These are phyloP conservation scores for Sporisorium sorghi DNA, from an alignment of 1,284 basidiomycete species.

Conservation along the genomic window DNA sequence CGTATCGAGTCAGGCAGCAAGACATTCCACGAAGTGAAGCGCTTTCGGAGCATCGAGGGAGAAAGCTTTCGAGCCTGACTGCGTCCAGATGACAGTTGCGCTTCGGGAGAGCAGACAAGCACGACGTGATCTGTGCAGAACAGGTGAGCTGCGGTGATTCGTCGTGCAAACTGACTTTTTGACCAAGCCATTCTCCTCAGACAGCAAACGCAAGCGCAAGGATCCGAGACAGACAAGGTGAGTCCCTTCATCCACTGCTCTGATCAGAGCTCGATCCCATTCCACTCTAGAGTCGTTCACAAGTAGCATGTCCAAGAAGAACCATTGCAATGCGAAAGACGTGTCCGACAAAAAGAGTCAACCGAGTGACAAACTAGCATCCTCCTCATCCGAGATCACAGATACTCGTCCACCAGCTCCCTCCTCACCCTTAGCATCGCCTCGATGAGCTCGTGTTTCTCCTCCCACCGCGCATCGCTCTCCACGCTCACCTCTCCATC, in stretches of 20 bases:
- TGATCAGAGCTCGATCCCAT: background rate
- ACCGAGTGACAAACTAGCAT: background rate
- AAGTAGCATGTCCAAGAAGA: background rate
- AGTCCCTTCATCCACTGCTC: no score
- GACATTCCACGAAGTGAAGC: background rate
- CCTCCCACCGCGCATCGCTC: slow-evolving; percentile 26
- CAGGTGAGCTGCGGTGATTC: no score
- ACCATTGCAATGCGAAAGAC: slow-evolving; percentile 24
- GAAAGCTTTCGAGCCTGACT: background rate
- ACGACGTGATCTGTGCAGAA: no score
- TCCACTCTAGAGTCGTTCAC: background rate
- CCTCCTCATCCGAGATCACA: no score
- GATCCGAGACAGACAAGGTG: background rate
- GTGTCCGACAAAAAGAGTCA: background rate
- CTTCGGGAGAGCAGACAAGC: no score
- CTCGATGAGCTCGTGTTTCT: slow-evolving; percentile 27
- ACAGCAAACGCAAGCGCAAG: background rate
- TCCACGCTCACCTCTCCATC: slow-evolving; percentile 18
- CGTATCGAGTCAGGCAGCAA: no score
- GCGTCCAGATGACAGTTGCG: no score
- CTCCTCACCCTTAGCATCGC: slow-evolving; percentile 22
- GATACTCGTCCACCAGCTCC: slow-evolving; percentile 21
- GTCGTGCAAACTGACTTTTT: no score
- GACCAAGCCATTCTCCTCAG: background rate
- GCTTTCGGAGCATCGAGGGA: background rate